These are phyloP conservation scores for Achlya hypogyna DNA, from an alignment of 352 stramenopile species.

Conservation along the genomic window DNA sequence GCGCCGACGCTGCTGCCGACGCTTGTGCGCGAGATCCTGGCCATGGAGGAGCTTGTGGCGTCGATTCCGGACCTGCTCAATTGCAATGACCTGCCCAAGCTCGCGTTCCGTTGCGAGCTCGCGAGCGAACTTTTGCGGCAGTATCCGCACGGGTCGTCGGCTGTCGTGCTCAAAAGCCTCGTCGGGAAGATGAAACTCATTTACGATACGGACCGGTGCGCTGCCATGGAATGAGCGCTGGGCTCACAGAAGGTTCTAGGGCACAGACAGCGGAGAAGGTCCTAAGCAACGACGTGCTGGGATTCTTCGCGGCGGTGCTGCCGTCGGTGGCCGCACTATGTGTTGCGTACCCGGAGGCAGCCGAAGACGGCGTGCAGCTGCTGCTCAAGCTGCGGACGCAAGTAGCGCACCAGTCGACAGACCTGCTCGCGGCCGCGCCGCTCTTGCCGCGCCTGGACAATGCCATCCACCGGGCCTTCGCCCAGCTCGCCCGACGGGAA, in stretches of 20 bases:
- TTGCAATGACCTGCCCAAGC: constrained; percentile 2
- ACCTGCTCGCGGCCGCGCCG: background rate
- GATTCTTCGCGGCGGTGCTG: background rate
- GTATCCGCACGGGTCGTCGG: background rate
- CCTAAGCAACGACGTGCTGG: background rate
- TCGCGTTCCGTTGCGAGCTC: constrained; percentile 3
- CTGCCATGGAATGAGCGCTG: background rate
- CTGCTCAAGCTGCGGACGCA: constrained; percentile 8
- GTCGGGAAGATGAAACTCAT: constrained; percentile 8
- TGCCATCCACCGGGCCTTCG: background rate
- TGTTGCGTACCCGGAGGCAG: background rate
- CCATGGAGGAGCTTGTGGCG: background rate
- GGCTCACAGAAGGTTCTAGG: background rate
- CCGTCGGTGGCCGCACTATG: background rate
- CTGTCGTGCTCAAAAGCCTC: background rate
- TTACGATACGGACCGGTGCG: constrained; percentile 6
- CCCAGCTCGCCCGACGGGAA: constrained; percentile 5
- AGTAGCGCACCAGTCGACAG: background rate
- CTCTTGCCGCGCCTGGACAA: background rate
- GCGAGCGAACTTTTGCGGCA: background rate
- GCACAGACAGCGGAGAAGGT: constrained; percentile 1
- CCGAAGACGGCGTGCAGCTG: constrained; percentile 12
- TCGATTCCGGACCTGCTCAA: constrained; percentile 6
- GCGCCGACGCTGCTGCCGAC: background rate
- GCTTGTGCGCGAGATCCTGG: background rate